Evolutionary conservation across 495 filamentous ascomycete species (phyloP).

Genomic region (Chlorociboria aeruginascens): DNA sequence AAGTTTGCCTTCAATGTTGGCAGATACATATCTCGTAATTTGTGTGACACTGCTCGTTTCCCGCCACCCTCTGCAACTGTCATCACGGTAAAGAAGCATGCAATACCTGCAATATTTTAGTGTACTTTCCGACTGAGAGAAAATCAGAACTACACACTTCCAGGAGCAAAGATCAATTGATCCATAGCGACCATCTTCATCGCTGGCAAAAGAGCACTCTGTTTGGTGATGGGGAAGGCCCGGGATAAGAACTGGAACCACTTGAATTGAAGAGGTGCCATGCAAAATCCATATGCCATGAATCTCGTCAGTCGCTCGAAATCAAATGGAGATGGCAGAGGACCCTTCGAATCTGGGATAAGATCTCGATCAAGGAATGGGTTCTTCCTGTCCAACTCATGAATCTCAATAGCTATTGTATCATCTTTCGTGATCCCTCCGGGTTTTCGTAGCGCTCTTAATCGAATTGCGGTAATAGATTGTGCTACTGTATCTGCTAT

Average conservation of each 20-base stretch:
- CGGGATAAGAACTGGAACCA: slow-evolving; percentile 88
- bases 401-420: slow-evolving; percentile 76
- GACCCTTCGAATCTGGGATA: slow-evolving; percentile 44
- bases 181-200: slow-evolving; percentile 86
- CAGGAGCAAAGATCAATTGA: slow-evolving; percentile 89
- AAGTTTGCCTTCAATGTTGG: slow-evolving; percentile 94
- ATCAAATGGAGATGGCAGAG: slow-evolving; percentile 74
- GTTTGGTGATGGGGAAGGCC: slow-evolving; percentile 75
- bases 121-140: not conserved
- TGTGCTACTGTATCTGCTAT: slow-evolving; percentile 95
- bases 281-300: slow-evolving; percentile 91
- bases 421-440: slow-evolving; percentile 47
- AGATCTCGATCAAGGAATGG: slow-evolving; percentile 53
- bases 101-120: slow-evolving; percentile 46
- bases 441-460: slow-evolving; percentile 49
- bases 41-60: slow-evolving; percentile 61
- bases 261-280: slow-evolving; percentile 92
- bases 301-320: slow-evolving; percentile 89
- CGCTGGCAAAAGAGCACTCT: slow-evolving; percentile 57
- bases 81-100: slow-evolving; percentile 90
- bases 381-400: slow-evolving; percentile 77
- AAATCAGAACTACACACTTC: slow-evolving; percentile 40
- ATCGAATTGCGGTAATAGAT: slow-evolving; percentile 70
- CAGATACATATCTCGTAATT: slow-evolving; percentile 87
- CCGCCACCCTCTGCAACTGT: slow-evolving; percentile 92